These are phyloP conservation scores for Fusarium domesticum DNA, from an alignment of 2,329 filamentous ascomycete genomes.

Conservation along the genomic window DNA sequence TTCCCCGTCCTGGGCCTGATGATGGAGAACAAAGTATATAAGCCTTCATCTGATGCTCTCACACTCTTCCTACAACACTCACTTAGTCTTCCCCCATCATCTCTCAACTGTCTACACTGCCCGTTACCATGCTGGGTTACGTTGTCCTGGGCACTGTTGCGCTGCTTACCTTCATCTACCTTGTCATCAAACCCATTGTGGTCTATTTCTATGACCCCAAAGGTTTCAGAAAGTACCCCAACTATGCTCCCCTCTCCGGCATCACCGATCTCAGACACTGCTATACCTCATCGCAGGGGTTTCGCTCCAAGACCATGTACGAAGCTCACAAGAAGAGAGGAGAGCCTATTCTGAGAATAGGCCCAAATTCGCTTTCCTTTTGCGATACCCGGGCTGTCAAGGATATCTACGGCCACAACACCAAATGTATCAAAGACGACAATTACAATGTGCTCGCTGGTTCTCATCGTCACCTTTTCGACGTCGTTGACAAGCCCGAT, in stretches of 20 bases:
- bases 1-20: too few relatives aligned
- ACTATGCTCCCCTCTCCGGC: constrained; percentile 13
- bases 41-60: too few relatives aligned
- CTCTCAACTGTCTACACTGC: too few relatives aligned
- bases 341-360: constrained; percentile 27
- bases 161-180: constrained; percentile 1
- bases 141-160: constrained; percentile 1
- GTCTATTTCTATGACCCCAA: constrained; percentile 34
- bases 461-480: constrained; percentile 48
- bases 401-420: constrained; percentile 42
- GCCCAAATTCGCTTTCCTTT: constrained; percentile 23
- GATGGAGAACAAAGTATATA: too few relatives aligned
- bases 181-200: constrained; percentile 5
- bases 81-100: too few relatives aligned
- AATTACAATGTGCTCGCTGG: constrained; percentile 44
- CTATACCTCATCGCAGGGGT: constrained; percentile 22
- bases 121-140: constrained; percentile 3
- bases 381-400: constrained; percentile 15
- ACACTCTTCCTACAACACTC: too few relatives aligned
- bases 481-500: constrained; percentile 48
- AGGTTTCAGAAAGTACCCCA: constrained; percentile 21
- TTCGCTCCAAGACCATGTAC: constrained; percentile 46
- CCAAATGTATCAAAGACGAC: constrained; percentile 47
- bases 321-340: constrained; percentile 41
- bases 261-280: constrained; percentile 13